These are phyloP conservation scores for Acanthamoeba rhysodes DNA, from an alignment of 208 protist genomes.

Conservation along the genomic window DNA sequence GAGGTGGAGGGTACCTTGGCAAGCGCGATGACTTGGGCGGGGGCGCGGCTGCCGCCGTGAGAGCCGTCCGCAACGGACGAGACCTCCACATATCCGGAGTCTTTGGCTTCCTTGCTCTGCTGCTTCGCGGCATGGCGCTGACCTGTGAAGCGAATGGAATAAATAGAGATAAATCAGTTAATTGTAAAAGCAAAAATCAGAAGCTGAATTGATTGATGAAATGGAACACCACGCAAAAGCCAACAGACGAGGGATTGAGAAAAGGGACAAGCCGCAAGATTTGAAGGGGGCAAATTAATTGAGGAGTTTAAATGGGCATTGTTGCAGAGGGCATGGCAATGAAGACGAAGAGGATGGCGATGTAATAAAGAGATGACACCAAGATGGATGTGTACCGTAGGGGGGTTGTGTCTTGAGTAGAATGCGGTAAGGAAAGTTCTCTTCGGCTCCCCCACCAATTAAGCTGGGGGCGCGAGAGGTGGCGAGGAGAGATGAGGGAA, in stretches of 20 bases:
- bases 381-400: conserved; percentile 28
- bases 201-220: not conserved
- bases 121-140: not conserved
- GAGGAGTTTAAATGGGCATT: too few species aligned
- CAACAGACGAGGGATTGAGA: not conserved
- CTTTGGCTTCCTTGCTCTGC: conserved; percentile 36
- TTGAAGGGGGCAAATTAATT: too few species aligned
- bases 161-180: not conserved
- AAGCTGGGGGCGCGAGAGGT: not conserved
- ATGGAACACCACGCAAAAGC: not conserved
- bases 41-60: not conserved
- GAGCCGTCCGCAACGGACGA: not conserved
- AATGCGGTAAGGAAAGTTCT: conserved; percentile 44
- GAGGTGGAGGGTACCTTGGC: conserved; percentile 3
- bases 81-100: not conserved
- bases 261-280: too few species aligned
- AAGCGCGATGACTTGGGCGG: conserved; percentile 37
- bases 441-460: not conserved
- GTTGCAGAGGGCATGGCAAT: not conserved
- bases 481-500: conserved; percentile 20
- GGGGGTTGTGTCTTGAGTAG: conserved; percentile 39
- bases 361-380: not conserved
- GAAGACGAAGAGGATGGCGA: not conserved
- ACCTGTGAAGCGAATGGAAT: not conserved
- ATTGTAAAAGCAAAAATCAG: not conserved